Conservation (phyloP, 257 asterid species). For the Solanum sejunctum region DNA sequence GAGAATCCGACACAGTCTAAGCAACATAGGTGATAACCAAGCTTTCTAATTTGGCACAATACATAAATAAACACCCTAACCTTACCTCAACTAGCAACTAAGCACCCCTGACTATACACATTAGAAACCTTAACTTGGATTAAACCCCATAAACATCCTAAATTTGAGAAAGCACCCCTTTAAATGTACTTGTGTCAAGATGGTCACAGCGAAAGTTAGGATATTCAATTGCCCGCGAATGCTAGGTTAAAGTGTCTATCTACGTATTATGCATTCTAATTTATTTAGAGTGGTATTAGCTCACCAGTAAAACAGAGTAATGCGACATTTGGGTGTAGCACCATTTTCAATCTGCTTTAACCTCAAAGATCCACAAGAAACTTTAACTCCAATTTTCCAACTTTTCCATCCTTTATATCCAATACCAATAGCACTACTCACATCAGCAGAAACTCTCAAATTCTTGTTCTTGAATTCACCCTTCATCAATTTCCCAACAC, state of each 20-base stretch:
- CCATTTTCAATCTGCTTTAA: constrained; percentile 6
- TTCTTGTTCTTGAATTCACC: constrained; percentile 16
- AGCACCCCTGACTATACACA: not conserved
- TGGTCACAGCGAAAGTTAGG: not conserved
- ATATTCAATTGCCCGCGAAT: not conserved
- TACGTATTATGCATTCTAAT: not conserved
- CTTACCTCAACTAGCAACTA: not conserved
- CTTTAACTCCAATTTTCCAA: constrained; percentile 3
- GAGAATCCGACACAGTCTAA: not conserved
- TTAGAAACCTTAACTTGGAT: not conserved
- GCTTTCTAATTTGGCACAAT: not conserved
- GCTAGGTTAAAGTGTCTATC: not conserved
- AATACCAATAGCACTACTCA: constrained; percentile 14
- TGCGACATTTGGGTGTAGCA: constrained; percentile 14
- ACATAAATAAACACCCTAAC: not conserved
- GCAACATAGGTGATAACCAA: not conserved
- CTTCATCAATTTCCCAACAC: constrained; percentile 6
- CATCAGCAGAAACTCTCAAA: constrained; percentile 11
- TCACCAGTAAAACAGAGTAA: constrained; percentile 21
- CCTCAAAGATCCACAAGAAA: constrained; percentile 13
- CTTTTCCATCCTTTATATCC: constrained; percentile 12
- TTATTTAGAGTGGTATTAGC: not conserved
- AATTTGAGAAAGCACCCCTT: not conserved
- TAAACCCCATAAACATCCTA: not conserved
- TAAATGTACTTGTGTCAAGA: not conserved